Evolutionary conservation across 2,329 filamentous ascomycete genomes (phyloP), one percentile per base, ranked within the genome.

Genomic region (Parastagonospora avenae): DNA sequence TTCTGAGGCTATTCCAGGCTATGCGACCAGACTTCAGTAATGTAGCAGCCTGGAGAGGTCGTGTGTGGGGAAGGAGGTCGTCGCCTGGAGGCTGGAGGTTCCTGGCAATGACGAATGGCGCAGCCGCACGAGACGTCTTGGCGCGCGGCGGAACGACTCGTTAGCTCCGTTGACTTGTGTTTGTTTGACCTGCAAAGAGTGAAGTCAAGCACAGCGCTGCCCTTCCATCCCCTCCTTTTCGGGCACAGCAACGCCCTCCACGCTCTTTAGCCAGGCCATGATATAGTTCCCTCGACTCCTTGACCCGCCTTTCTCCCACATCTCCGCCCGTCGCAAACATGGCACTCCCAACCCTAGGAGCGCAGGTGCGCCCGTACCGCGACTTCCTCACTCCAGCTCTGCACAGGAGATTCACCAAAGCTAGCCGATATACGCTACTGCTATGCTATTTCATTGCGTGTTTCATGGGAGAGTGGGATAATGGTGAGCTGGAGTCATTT

Each of bases 301-400:
- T 12, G 24, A 11, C 50, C 31, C 51, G 57, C 49, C 54, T 49
- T 65, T 72, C 71, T 44, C 35, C 31, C 33, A 32, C 32, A 47
- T 12, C 46, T 41, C 33, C 43, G 42, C 42, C 29, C 36, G 19
- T 15, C 49, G 41, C 51, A 48, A 54, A 46, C 45, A 71, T 71
- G 70, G 59, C 67, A 43, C 55, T 58, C 38, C 51, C 55, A 49
- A 46, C 55, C 38, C 49, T 63, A n/a, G 63, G 60, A 36, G 54
- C 54, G n/a, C 68, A 78, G 75, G 70, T 81, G 78, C 77, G 85
- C 79, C 80, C 83, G 73, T 96, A 96, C 76, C 89, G 91, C 80
- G 91, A 96, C 77, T 95, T 95, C 74, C 79, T 97, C 62, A 95
- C 93, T 55, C 92, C 93, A 42, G 87, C 89, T 45, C 80, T 97